phyloP scores from a whole-genome alignment of 331 rosid genomes.

The Rosa hybrid region DNA sequence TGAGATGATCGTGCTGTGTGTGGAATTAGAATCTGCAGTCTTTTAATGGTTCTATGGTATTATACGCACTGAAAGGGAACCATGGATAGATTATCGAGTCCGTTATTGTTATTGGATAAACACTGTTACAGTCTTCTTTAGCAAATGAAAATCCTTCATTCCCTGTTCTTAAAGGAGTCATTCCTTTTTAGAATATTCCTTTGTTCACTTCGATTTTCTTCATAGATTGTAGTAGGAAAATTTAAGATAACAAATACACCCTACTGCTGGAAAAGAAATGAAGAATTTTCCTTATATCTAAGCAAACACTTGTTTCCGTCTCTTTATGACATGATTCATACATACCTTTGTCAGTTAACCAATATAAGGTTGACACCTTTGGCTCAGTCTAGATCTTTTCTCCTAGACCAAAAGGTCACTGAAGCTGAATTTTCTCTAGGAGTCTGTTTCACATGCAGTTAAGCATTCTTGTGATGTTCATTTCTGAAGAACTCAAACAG shows the following conservation, averaged over 20 bases:
- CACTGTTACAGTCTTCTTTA: background rate
- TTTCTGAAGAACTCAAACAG: background rate
- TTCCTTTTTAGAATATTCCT: background rate
- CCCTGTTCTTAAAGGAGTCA: background rate
- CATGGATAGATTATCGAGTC: background rate
- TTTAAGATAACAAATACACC: background rate
- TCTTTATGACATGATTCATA: background rate
- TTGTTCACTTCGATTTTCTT: background rate
- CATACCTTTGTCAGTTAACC: background rate
- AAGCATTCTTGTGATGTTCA: background rate
- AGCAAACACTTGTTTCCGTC: background rate
- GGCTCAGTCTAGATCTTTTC: background rate
- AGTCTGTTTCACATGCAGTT: background rate
- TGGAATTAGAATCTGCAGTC: background rate
- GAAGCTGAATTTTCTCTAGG: background rate
- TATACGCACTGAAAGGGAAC: background rate
- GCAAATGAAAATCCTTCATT: background rate
- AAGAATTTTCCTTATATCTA: background rate
- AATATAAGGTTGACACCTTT: background rate
- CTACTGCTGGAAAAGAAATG: background rate
- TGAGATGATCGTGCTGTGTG: background rate
- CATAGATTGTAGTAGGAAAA: background rate
- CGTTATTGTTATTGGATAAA: background rate
- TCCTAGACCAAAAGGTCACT: background rate
- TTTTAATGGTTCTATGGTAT: background rate